Conservation (phyloP, 441 rosid genomes). For the Geranium incanum region DNA sequence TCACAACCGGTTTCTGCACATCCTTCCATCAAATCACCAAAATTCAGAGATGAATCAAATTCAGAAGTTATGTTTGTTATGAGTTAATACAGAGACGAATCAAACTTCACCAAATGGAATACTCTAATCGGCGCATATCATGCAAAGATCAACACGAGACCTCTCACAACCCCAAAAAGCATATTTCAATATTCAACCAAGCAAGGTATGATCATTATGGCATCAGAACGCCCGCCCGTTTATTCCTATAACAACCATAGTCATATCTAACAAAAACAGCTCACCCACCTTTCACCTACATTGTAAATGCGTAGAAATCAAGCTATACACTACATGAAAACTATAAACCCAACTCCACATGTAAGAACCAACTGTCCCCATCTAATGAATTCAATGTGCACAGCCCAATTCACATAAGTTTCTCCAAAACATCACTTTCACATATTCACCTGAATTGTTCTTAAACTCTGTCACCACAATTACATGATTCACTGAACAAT, state of each 20-base stretch:
- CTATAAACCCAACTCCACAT: not conserved
- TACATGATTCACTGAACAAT: not conserved
- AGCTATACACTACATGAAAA: not conserved
- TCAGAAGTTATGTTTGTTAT: too few relatives aligned
- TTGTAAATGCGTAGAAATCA: not conserved
- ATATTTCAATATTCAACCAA: not conserved
- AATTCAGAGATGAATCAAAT: too few relatives aligned
- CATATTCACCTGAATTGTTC: not conserved
- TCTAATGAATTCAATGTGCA: not conserved
- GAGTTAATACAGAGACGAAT: not conserved
- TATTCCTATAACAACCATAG: not conserved
- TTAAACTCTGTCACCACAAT: not conserved
- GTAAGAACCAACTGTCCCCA: slow-evolving; percentile 1
- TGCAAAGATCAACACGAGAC: not conserved
- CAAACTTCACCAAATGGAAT: not conserved
- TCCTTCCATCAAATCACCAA: too few relatives aligned
- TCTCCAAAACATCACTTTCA: not conserved
- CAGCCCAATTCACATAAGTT: not conserved
- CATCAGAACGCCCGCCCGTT: not conserved
- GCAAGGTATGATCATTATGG: not conserved
- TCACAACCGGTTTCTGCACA: too few relatives aligned
- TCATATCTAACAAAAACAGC: not conserved
- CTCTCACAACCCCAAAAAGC: not conserved
- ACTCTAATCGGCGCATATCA: not conserved
- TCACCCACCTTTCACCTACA: not conserved